Percentiles rank a stretch among this genome's conserved stretches.
Conservation (phyloP, 2,329 filamentous ascomycete genomes). For the Rasamsonia emersonii region DNA sequence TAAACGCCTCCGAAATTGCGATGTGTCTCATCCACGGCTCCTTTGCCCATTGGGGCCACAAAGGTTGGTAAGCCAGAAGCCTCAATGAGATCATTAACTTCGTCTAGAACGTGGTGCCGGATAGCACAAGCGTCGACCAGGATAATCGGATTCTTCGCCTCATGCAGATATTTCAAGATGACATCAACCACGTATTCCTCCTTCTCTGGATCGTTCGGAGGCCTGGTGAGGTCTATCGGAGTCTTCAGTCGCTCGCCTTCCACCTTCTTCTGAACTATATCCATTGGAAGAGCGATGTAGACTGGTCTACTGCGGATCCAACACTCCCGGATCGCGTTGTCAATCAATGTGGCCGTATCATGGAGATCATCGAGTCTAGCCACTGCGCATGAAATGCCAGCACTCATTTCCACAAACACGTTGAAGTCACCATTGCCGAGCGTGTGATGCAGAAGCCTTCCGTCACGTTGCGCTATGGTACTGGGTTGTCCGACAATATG, state of each 20-base stretch:
- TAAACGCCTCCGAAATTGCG: constrained; percentile 72
- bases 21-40: constrained; percentile 65
- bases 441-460: constrained; percentile 54
- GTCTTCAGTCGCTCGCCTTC: constrained; percentile 60
- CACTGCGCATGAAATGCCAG: constrained; percentile 43
- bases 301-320: constrained; percentile 46
- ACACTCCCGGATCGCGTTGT: constrained; percentile 43
- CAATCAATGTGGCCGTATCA: constrained; percentile 43
- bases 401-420: constrained; percentile 43
- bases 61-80: constrained; percentile 70
- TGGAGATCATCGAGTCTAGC: constrained; percentile 38
- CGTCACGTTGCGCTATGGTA: constrained; percentile 34
- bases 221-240: constrained; percentile 56
- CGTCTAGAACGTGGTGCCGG: constrained; percentile 60
- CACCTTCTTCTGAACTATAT: constrained; percentile 58
- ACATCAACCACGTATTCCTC: constrained; percentile 72
- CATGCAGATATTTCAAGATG: constrained; percentile 60
- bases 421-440: constrained; percentile 52
- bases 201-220: constrained; percentile 57
- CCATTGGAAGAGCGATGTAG: constrained; percentile 49
- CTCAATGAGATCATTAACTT: constrained; percentile 61
- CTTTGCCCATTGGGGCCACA: constrained; percentile 79
- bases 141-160: constrained; percentile 64
- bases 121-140: constrained; percentile 74
- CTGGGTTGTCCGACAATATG: constrained; percentile 50